Evolutionary conservation across 495 filamentous ascomycete genomes (phyloP).

Genomic region (Oleoguttula mirabilis): DNA sequence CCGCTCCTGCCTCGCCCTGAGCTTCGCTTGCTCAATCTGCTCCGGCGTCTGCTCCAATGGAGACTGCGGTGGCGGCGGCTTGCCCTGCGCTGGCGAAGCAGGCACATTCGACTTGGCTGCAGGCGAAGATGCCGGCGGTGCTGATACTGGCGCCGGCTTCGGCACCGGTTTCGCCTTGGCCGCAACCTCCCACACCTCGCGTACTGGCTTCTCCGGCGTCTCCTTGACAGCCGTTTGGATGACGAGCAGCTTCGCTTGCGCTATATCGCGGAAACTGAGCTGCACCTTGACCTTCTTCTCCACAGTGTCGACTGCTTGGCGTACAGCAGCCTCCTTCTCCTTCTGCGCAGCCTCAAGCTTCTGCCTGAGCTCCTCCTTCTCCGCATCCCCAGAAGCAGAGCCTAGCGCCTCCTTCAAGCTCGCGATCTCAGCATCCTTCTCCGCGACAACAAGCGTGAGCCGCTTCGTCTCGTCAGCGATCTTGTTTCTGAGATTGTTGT

Average conservation of each 20-base stretch:
- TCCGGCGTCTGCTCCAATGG: not conserved
- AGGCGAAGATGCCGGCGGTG: not conserved
- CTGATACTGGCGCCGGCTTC: not conserved
- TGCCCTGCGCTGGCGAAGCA: constrained; percentile 7
- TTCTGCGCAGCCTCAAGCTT: constrained; percentile 9
- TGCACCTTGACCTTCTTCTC: constrained; percentile 49
- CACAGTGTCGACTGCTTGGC: constrained; percentile 24
- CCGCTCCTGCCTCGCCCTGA: constrained; percentile 10
- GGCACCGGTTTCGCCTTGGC: constrained; percentile 52
- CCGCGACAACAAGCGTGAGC: constrained; percentile 2
- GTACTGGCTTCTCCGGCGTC: constrained; percentile 69
- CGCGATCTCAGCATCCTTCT: constrained; percentile 17
- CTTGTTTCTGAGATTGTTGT: constrained; percentile 11
- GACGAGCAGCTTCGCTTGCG: constrained; percentile 49
- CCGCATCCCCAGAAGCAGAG: constrained; percentile 1
- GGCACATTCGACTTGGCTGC: constrained; percentile 20
- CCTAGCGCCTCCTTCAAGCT: constrained; percentile 2
- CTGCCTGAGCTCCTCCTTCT: constrained; percentile 1
- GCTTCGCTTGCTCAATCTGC: constrained; percentile 11
- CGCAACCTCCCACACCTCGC: constrained; percentile 71
- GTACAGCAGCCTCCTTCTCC: constrained; percentile 9
- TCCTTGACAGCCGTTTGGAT: constrained; percentile 69
- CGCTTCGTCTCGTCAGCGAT: constrained; percentile 5
- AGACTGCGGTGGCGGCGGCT: constrained; percentile 1
- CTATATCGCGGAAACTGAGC: not conserved